Evolutionary conservation across 805 yeast genomes (phyloP).

Genomic region (Maudiozyma barnettii): DNA sequence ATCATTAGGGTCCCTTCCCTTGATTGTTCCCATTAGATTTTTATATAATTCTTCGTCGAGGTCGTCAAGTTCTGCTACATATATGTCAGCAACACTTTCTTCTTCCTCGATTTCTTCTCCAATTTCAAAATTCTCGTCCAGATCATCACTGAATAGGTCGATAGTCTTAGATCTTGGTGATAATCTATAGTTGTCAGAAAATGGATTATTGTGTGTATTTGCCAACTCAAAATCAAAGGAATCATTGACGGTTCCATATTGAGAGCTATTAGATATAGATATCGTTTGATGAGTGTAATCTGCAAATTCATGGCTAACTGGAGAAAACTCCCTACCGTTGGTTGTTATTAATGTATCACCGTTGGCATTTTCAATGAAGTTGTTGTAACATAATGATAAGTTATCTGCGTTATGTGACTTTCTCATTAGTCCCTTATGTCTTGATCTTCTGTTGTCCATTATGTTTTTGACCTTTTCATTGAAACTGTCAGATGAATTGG

Average conservation of each 20-base stretch:
- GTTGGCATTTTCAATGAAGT: neutral
- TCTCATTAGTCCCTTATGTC: neutral
- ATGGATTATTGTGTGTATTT: neutral
- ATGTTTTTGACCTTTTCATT: neutral
- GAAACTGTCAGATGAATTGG: neutral
- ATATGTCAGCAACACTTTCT: slow-evolving; percentile 22
- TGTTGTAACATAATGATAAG: neutral
- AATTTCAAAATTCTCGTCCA: slow-evolving; percentile 17
- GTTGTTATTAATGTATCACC: neutral
- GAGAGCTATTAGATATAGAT: neutral
- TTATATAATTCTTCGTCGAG: slow-evolving; percentile 26
- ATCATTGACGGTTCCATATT: neutral
- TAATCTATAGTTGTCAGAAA: neutral
- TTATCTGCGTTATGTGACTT: neutral
- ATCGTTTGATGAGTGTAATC: neutral
- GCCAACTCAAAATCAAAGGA: neutral
- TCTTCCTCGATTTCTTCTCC: slow-evolving; percentile 21
- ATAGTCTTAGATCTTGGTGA: neutral
- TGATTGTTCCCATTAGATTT: slow-evolving; percentile 12
- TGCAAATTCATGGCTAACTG: neutral
- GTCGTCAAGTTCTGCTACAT: slow-evolving; percentile 24
- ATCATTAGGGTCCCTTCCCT: neutral
- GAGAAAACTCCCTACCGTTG: neutral
- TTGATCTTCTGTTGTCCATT: neutral
- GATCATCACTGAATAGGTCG: slow-evolving; percentile 12